Percentiles rank a stretch among this genome's conserved stretches.
Evolutionary conservation across 352 stramenopile genomes (phyloP).

Genomic region (Blastocystis sp.): DNA sequence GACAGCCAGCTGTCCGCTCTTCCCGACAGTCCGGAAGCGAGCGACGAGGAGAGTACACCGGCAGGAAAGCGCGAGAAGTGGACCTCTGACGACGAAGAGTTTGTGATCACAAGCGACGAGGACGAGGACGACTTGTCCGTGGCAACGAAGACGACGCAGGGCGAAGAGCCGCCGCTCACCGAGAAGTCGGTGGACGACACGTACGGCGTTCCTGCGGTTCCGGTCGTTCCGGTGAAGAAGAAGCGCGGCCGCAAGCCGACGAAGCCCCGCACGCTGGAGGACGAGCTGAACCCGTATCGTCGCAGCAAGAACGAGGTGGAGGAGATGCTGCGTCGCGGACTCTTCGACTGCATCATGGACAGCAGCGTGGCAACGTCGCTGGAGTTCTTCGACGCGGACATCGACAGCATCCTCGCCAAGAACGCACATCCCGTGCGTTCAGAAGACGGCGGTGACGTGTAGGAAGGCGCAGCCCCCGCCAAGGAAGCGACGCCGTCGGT

Average conservation of each 20-base stretch:
- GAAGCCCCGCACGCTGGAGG: conserved; percentile 36
- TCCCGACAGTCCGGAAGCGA: background rate
- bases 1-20: background rate
- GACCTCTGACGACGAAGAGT: conserved; percentile 25
- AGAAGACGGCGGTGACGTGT: conserved; percentile 5
- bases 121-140: background rate
- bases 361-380: conserved; percentile 83
- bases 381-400: conserved; percentile 84
- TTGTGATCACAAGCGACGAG: background rate
- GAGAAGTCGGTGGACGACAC: background rate
- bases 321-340: conserved; percentile 86
- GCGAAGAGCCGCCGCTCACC: conserved; percentile 67
- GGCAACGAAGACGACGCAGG: conserved; percentile 10
- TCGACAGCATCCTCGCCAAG: conserved; percentile 76
- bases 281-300: conserved; percentile 32
- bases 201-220: background rate
- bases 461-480: background rate
- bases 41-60: background rate
- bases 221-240: conserved; percentile 18
- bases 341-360: conserved; percentile 90
- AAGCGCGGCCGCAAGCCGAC: conserved; percentile 35
- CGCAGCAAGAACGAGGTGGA: conserved; percentile 80
- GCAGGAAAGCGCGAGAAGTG: background rate
- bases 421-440: background rate
- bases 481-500: conserved; percentile 60